phyloP scores from a whole-genome alignment of 2,329 filamentous ascomycete genomes.

The Pseudogymnoascus sp. region DNA sequence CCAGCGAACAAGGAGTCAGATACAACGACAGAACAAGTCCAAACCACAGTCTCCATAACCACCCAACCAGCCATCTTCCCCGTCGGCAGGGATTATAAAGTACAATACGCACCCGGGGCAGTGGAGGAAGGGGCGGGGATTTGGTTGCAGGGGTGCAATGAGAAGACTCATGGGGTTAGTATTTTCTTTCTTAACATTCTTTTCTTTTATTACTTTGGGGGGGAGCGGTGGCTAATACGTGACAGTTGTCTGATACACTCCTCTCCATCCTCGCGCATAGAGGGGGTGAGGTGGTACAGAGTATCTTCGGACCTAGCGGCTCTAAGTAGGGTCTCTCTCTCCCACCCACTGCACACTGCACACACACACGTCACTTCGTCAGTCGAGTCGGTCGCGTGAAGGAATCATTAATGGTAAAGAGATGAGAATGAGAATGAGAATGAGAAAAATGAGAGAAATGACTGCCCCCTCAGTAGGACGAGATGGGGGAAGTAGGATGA shows the following conservation, averaged over 20 bases:
- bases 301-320: conserved; percentile 49
- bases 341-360: too few species aligned
- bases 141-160: conserved; percentile 91
- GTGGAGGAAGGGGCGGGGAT: conserved; percentile 67
- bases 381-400: too few species aligned
- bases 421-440: too few species aligned
- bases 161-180: conserved; percentile 84
- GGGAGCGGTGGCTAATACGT: too few species aligned
- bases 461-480: too few species aligned
- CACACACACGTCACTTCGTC: too few species aligned
- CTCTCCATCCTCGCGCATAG: conserved; percentile 69
- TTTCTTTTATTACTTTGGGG: neutral
- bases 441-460: too few species aligned
- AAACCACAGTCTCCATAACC: neutral
- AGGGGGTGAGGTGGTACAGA: conserved; percentile 68
- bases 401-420: too few species aligned
- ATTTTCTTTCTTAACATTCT: neutral
- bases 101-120: conserved; percentile 58
- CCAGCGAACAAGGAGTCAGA: too few species aligned
- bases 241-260: conserved; percentile 68
- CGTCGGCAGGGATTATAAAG: conserved; percentile 69
- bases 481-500: too few species aligned
- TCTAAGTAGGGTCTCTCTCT: too few species aligned
- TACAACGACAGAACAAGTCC: too few species aligned
- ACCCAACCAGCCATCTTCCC: conserved; percentile 35